Base-by-base conservation (phyloP, 2,329 filamentous ascomycete genomes). In the Endocalyx cinctus region DNA sequence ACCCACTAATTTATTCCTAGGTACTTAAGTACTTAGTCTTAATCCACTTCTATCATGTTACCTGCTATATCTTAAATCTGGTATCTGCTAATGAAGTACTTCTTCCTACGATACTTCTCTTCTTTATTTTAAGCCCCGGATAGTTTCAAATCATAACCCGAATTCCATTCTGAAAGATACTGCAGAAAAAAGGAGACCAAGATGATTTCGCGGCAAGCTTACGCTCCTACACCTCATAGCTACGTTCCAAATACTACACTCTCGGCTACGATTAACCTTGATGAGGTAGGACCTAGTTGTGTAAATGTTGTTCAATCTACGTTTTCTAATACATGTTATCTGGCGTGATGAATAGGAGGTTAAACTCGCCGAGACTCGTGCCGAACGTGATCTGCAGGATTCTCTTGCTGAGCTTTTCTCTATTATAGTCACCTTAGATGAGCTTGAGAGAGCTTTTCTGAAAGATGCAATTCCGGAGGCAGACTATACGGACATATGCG, bases 381-480 rank as follows among this genome's bases (percentile, higher is more conserved):
- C 86, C 25, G 90, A 97, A 64, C 82, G 90, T 41, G 89, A 98
- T 57, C 72, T 97, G 1, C 87, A 96, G 59, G 92, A 97, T 55
- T 97, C 92, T 2, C 78, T 98, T 11, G 92, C 90, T 35, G 92
- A 98, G 63, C 82, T 98, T 16, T 98, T 97, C 64, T 95, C 89
- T 64, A 97, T 98, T 47, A 90, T 98, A 23, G 77, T 96, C 41
- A 97, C 92, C 0, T 71, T 98, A 4, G 92, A 98, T 57, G 88
- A 94, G 44, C 76, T 98, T 2, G 92, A 98, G 55, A 95, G 94
- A 60, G 94, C 90, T 1, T 98, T 95, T 55, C 77, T 98, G 25
- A 94, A 95, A 55, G 92, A 98, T 69, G 90, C 88, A 15, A 83
- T 98, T 31, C 78, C 84, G 5, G 92, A 97, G 62, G 73, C 74